Base-by-base conservation (phyloP, 2,329 filamentous ascomycete species). In the Cyphellophora europaea region DNA sequence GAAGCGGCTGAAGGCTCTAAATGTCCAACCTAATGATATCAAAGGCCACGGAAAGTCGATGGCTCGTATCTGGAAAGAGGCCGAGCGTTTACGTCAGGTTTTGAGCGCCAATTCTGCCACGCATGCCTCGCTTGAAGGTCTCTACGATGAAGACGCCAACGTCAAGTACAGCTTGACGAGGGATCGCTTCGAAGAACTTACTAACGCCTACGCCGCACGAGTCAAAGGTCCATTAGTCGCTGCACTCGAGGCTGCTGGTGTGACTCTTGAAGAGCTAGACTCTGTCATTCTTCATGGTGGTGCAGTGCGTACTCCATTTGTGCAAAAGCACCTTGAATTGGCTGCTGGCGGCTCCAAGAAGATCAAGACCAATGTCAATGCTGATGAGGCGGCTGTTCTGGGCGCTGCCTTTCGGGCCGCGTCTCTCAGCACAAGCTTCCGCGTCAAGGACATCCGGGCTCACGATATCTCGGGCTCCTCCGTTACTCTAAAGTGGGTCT, bases 391-490 rank as follows among this genome's bases (percentile, higher is more conserved):
- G 15, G 91, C 91, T 33, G 91, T 93, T 6, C 93, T 96, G 58
- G 91, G 91, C 50, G 89, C 91, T 36, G 88, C 82, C 17, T 96
- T 98, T 71, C 85, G 88, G 54, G 91, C 85, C 33, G 91, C 91
- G 34, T 78, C 85, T 49, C 71, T 98, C 39, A 95, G 86, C 62
- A 87, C 89, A 27, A 89, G 83, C 56, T 98, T 98, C 77, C 81
- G 87, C 42, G 91, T 98, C 55, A 98, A 96, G 71, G 91, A 96
- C 54, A 98, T 98, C 47, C 74, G 83, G 40, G 76, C 83, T 33
- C 72, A 68, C n/a, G 91, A 98, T 50, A 76, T 73, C 14, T 74
- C 83, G 27, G 70, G 71, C 28, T 95, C 91, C 55, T 67, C 78
- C 2, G 72, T 82, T 17, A 77, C 78, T 37, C 72, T 94, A 50